phyloP scores from a whole-genome alignment of 805 yeast species.

The Millerago galiae region DNA sequence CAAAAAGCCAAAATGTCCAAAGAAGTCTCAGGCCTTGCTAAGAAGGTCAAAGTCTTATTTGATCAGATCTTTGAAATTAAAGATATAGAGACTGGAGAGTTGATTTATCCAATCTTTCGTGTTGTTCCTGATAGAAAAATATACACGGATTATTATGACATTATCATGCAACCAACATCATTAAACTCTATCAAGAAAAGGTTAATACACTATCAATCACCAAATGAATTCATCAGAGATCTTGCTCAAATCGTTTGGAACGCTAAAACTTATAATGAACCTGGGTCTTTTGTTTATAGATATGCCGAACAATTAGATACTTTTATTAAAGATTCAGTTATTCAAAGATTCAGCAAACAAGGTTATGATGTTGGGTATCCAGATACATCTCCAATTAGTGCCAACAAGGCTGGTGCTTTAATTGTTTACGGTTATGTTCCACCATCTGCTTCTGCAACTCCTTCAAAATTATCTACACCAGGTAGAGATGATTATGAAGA shows the following conservation, averaged over 20 bases:
- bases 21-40: constrained; percentile 14
- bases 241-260: constrained; percentile 85
- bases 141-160: constrained; percentile 70
- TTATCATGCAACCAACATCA: constrained; percentile 77
- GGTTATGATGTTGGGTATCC: constrained; percentile 34
- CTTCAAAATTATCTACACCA: constrained; percentile 4
- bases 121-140: constrained; percentile 66
- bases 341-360: constrained; percentile 27
- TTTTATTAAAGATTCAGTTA: constrained; percentile 29
- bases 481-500: constrained; percentile 3
- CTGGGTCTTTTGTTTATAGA: constrained; percentile 56
- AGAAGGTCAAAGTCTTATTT: constrained; percentile 22
- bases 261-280: constrained; percentile 77
- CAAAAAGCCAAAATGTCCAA: constrained; percentile 9
- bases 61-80: constrained; percentile 35
- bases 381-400: constrained; percentile 26
- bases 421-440: constrained; percentile 12
- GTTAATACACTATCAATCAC: constrained; percentile 47
- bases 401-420: constrained; percentile 17
- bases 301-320: constrained; percentile 52
- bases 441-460: constrained; percentile 4
- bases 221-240: constrained; percentile 70
- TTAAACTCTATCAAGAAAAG: constrained; percentile 62
- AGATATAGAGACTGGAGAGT: constrained; percentile 32
- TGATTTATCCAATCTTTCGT: constrained; percentile 53